phyloP scores from a whole-genome alignment of 768 basidiomycete genomes.

The Kwoniella bestiolae region DNA sequence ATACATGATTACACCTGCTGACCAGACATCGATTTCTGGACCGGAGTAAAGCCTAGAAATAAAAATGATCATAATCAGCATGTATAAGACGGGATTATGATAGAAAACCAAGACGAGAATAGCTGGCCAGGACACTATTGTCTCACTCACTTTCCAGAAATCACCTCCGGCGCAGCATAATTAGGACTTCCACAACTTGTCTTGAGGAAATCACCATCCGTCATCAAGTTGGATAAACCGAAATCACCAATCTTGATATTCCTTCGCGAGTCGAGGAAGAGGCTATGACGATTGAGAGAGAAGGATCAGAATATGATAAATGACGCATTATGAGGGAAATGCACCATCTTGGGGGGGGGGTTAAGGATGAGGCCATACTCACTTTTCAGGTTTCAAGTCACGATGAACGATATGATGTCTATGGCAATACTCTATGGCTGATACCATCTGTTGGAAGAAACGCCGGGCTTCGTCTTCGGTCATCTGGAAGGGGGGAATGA shows the following conservation, averaged over 20 bases:
- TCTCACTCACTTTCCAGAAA: conserved; percentile 71
- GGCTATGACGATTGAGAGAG: conserved; percentile 36
- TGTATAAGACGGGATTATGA: too few species aligned
- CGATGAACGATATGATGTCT: conserved; percentile 95
- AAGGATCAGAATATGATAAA: too few species aligned
- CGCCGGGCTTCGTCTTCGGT: conserved; percentile 80
- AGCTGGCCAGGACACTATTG: too few species aligned
- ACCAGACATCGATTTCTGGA: conserved; percentile 99
- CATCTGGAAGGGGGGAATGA: conserved; percentile 64
- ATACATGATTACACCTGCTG: conserved; percentile 96
- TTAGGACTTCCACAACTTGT: conserved; percentile 98
- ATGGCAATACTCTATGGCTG: conserved; percentile 96
- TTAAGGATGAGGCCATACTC: conserved; percentile 23
- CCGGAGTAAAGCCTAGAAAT: conserved; percentile 79
- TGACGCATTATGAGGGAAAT: too few species aligned
- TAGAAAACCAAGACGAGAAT: too few species aligned
- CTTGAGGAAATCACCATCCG: conserved; percentile 93
- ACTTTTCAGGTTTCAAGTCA: conserved; percentile 96
- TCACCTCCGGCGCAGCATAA: conserved; percentile 98
- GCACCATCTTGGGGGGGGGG: too few species aligned
- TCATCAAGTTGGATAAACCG: conserved; percentile 92
- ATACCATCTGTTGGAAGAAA: conserved; percentile 98
- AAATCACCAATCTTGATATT: conserved; percentile 98
- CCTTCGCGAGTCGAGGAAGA: conserved; percentile 58
- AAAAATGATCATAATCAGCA: not conserved